Evolutionary conservation across 371 early-diverging fungal species (phyloP), one percentile per base, ranked within the genome.

Genomic region (Dinochytrium kinnereticum): DNA sequence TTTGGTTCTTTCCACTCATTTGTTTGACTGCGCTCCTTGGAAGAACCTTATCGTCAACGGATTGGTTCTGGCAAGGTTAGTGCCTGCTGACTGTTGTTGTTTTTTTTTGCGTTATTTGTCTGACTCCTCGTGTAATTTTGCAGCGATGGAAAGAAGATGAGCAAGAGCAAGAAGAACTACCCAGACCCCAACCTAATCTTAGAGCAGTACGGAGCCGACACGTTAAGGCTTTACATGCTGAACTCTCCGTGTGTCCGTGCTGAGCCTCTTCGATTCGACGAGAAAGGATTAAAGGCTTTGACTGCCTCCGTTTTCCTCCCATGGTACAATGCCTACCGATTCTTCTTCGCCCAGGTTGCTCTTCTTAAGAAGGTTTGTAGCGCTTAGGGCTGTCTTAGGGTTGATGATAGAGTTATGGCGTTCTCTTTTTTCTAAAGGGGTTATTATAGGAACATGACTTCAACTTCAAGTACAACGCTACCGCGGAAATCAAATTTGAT

Each of bases 121-220:
- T 49, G 24, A 38, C 24, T 34, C 28, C 26, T 21, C 57, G n/a
- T 49, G 44, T 26, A 30, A 59, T 50, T 66, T n/a, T 44, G 30
- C 64, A 89, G 88, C 30, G 99, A 99, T 84, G 99, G 99, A 77
- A 99, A 99, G 87, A 99, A 99, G 90, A 99, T 99, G 99, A 94
- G 95, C 81, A 99, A 99, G 90, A 90, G 98, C 78, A 90, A 99
- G 70, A 97, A 99, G 91, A 99, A 99, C 91, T 99, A 99, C 83
- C 99, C 99, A 33, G 99, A 99, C 75, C 99, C 99, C 39, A 88
- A 74, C 74, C 70, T 88, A 44, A 88, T 99, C 66, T 83, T 99
- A 64, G 87, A 98, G 77, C 86, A 88, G 72, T 98, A 95, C 85
- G 99, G 99, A 80, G 99, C 99, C 67, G 99, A 99, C 84, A 94